Evolutionary conservation across 306 rosid genomes (phyloP).

Genomic region (Casuarina glauca): DNA sequence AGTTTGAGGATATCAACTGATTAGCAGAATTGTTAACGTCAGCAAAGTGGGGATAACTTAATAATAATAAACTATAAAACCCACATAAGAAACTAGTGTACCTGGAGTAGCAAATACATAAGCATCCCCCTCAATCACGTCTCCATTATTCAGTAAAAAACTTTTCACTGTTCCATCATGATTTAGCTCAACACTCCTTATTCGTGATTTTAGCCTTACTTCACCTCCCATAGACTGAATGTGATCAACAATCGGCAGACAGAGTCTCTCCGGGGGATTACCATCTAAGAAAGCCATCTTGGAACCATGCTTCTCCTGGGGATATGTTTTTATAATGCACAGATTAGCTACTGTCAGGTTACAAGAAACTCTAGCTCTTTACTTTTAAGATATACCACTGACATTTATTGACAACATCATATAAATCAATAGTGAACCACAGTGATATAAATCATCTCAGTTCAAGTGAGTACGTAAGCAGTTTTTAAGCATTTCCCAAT

Average conservation of each 20-base stretch:
- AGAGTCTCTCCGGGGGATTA: slow-evolving; percentile 94
- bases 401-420: neutral
- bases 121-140: slow-evolving; percentile 78
- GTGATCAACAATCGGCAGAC: slow-evolving; percentile 88
- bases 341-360: slow-evolving; percentile 17
- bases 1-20: slow-evolving; percentile 94
- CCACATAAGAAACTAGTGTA: slow-evolving; percentile 20
- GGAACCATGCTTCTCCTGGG: slow-evolving; percentile 96
- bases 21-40: slow-evolving; percentile 21
- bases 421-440: slow-evolving; percentile 1
- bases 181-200: slow-evolving; percentile 76
- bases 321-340: slow-evolving; percentile 21
- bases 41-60: slow-evolving; percentile 23
- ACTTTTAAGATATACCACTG: neutral
- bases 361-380: neutral
- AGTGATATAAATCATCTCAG: too few species aligned
- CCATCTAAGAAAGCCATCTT: slow-evolving; percentile 99
- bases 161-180: slow-evolving; percentile 82
- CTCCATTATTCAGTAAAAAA: slow-evolving; percentile 67
- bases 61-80: slow-evolving; percentile 1
- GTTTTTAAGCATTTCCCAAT: neutral
- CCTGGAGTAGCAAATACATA: slow-evolving; percentile 94
- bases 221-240: slow-evolving; percentile 86
- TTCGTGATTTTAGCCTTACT: slow-evolving; percentile 79
- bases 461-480: too few species aligned